Conservation (phyloP, 495 filamentous ascomycete species). For the Aspergillus sclerotioniger region DNA sequence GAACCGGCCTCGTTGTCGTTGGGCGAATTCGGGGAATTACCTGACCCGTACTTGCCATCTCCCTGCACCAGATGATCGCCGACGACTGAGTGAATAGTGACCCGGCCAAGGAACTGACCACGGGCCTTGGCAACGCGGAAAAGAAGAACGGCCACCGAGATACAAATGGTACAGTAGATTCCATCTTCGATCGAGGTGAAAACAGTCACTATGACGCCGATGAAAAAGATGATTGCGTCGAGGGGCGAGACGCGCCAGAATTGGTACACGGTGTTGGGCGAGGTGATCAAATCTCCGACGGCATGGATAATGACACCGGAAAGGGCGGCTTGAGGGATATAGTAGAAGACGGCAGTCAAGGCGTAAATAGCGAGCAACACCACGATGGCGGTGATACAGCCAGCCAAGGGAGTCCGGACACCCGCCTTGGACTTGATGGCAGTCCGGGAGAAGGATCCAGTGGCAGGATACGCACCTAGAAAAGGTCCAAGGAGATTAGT, state of each 20-base stretch:
- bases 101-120: constrained; percentile 83
- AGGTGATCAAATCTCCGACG: constrained; percentile 90
- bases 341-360: constrained; percentile 88
- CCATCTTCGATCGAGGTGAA: constrained; percentile 89
- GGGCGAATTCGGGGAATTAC: constrained; percentile 35
- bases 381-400: constrained; percentile 83
- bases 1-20: constrained; percentile 29
- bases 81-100: constrained; percentile 87
- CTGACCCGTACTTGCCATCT: constrained; percentile 55
- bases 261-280: constrained; percentile 90
- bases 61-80: constrained; percentile 74
- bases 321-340: constrained; percentile 83
- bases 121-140: constrained; percentile 82
- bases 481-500: constrained; percentile 92
- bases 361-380: constrained; percentile 96
- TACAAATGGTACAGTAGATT: constrained; percentile 79
- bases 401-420: constrained; percentile 88
- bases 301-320: constrained; percentile 97
- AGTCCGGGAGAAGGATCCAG: constrained; percentile 94
- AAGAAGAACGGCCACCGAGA: constrained; percentile 75
- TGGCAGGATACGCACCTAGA: constrained; percentile 90
- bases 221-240: constrained; percentile 91
- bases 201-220: constrained; percentile 86
- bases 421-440: constrained; percentile 98
- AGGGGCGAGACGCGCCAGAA: constrained; percentile 93